Percentiles rank a stretch among this genome's conserved stretches.
phyloP scores from a whole-genome alignment of 257 asterid species.

The Solanum pimpinellifolium region DNA sequence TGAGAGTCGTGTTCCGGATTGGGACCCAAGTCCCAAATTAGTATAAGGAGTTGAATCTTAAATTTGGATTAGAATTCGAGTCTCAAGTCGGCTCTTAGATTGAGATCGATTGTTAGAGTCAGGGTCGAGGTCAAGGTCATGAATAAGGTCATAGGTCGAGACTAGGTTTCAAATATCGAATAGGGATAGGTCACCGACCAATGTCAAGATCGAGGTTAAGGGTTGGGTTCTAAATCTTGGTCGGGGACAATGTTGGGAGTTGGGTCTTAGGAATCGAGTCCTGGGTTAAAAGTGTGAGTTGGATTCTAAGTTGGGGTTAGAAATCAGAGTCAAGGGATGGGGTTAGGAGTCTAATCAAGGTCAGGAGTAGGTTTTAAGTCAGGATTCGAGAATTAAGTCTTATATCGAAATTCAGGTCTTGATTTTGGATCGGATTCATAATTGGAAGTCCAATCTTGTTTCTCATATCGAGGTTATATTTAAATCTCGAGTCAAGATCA shows the following conservation, averaged over 20 bases:
- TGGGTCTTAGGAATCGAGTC: not conserved
- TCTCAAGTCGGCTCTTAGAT: not conserved
- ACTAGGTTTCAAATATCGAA: not conserved
- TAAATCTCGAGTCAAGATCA: not conserved
- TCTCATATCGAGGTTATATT: not conserved
- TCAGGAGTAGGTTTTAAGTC: not conserved
- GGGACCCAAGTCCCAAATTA: not conserved
- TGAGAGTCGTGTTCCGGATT: not conserved
- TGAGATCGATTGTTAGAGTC: not conserved
- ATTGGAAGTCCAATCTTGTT: not conserved
- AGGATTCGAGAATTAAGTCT: not conserved
- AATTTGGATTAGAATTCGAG: not conserved
- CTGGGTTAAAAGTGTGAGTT: not conserved
- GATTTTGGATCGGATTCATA: not conserved
- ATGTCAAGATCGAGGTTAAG: not conserved
- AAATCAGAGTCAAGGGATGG: too few relatives aligned
- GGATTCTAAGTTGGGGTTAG: not conserved
- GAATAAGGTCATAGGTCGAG: not conserved
- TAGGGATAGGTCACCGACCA: not conserved
- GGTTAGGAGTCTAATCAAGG: not conserved
- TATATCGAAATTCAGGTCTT: fast-evolving
- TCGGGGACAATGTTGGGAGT: not conserved
- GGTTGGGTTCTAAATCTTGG: not conserved
- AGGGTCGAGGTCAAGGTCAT: not conserved
- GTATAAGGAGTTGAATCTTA: not conserved